Percentiles rank a stretch among this genome's conserved stretches.
phyloP scores from a whole-genome alignment of 129 eudicot species.

The Mikania micrantha region DNA sequence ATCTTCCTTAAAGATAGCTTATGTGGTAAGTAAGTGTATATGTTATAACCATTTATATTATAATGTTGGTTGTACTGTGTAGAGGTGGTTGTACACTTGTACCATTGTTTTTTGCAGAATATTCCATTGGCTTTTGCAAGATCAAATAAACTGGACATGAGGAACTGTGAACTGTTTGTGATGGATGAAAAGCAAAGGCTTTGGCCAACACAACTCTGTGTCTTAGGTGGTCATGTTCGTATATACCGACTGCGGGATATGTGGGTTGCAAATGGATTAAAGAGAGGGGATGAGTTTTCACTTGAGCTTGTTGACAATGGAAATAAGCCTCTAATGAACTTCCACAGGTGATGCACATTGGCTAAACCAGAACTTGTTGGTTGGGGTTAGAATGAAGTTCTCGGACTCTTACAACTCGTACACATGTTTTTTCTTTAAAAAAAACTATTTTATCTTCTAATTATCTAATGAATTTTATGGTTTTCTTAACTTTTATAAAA shows the following conservation, averaged over 20 bases:
- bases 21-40: constrained; percentile 9
- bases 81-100: not conserved
- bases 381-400: too few species aligned
- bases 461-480: not conserved
- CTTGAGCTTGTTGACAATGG: constrained; percentile 23
- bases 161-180: constrained; percentile 14
- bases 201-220: constrained; percentile 14
- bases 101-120: constrained; percentile 13
- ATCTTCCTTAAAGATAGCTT: not conserved
- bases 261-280: constrained; percentile 12
- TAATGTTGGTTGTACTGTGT: not conserved
- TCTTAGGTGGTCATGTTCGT: not conserved
- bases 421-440: too few species aligned
- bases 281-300: constrained; percentile 21
- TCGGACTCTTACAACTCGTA: too few species aligned
- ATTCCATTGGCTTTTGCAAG: constrained; percentile 22
- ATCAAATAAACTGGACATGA: constrained; percentile 6
- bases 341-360: not conserved
- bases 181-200: constrained; percentile 22
- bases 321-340: constrained; percentile 10
- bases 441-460: too few species aligned
- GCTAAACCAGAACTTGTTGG: too few species aligned
- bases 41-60: not conserved
- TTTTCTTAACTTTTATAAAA: not conserved
- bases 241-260: not conserved